phyloP scores from a whole-genome alignment of 1,284 basidiomycete genomes.

The Jaminaea rosea region DNA sequence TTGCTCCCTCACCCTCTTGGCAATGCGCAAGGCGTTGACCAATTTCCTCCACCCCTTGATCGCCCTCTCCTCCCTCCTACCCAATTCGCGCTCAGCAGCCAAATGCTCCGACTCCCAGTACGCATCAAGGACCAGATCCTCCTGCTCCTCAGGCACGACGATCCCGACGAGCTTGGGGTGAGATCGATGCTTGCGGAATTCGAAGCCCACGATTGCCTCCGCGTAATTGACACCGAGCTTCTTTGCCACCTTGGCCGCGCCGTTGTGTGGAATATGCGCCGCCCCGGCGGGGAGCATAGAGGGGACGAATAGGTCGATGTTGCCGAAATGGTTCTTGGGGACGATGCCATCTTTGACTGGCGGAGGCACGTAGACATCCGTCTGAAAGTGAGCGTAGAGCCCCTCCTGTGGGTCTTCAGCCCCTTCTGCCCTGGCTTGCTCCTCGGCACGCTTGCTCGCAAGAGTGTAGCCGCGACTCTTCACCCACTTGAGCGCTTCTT shows the following conservation, averaged over 20 bases:
- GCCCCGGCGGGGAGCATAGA: conserved; percentile 87
- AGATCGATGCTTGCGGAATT: conserved; percentile 83
- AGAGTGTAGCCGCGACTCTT: conserved; percentile 80
- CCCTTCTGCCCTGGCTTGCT: conserved; percentile 55
- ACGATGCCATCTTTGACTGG: conserved; percentile 82
- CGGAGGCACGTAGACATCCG: conserved; percentile 66
- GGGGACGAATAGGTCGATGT: conserved; percentile 89
- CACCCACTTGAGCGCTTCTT: conserved; percentile 79
- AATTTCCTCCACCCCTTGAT: conserved; percentile 81
- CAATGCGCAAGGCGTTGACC: conserved; percentile 76
- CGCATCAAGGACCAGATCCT: conserved; percentile 69
- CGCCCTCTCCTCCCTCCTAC: conserved; percentile 68
- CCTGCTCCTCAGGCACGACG: conserved; percentile 74
- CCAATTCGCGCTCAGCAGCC: conserved; percentile 65
- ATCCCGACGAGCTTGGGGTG: conserved; percentile 77
- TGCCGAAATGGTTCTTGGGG: conserved; percentile 91
- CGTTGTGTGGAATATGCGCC: conserved; percentile 64
- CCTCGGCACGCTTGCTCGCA: conserved; percentile 70
- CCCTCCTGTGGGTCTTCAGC: conserved; percentile 54
- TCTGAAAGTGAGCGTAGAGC: conserved; percentile 77
- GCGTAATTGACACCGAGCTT: conserved; percentile 79
- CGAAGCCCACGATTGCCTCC: conserved; percentile 91
- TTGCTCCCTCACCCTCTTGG: conserved; percentile 69
- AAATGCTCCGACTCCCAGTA: conserved; percentile 72
- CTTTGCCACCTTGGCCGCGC: conserved; percentile 68